Conservation (phyloP, 805 yeast genomes). For the Pichia insulana region DNA sequence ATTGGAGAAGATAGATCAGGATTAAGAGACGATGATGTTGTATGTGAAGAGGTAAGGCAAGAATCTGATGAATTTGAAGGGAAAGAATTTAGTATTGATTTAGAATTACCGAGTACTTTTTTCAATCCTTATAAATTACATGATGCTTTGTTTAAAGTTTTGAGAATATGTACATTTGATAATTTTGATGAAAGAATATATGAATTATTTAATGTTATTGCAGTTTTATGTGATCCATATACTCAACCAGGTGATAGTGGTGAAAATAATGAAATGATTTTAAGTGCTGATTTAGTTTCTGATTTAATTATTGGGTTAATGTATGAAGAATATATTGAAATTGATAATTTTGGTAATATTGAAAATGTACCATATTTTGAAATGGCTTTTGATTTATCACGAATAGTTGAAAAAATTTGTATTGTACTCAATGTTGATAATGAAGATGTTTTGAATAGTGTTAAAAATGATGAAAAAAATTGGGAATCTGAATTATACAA, state of each 20-base stretch:
- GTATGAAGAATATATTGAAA: constrained; percentile 17
- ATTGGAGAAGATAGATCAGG: neutral
- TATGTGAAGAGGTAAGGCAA: neutral
- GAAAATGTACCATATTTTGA: constrained; percentile 27
- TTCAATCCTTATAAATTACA: constrained; percentile 25
- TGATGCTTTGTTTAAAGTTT: constrained; percentile 20
- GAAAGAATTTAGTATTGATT: constrained; percentile 16
- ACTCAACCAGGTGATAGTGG: constrained; percentile 64
- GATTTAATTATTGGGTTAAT: constrained; percentile 41
- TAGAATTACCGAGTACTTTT: constrained; percentile 12
- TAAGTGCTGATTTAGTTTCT: constrained; percentile 49
- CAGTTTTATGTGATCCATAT: constrained; percentile 47
- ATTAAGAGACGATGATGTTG: too few species aligned
- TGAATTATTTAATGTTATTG: constrained; percentile 23
- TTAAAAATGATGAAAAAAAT: constrained; percentile 32
- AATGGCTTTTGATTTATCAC: constrained; percentile 25
- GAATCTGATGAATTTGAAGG: constrained; percentile 7
- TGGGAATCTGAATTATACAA: constrained; percentile 26
- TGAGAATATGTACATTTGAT: constrained; percentile 18
- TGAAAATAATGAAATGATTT: constrained; percentile 32
- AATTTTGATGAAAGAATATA: constrained; percentile 11
- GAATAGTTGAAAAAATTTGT: constrained; percentile 32
- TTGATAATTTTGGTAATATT: constrained; percentile 17
- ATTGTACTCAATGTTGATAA: constrained; percentile 33
- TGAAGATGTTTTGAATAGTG: constrained; percentile 31